A percentile compares a stretch with the other conserved stretches of the same genome.
These are phyloP conservation scores for Prunus davidiana DNA, from an alignment of 306 rosid genomes.

Conservation along the genomic window DNA sequence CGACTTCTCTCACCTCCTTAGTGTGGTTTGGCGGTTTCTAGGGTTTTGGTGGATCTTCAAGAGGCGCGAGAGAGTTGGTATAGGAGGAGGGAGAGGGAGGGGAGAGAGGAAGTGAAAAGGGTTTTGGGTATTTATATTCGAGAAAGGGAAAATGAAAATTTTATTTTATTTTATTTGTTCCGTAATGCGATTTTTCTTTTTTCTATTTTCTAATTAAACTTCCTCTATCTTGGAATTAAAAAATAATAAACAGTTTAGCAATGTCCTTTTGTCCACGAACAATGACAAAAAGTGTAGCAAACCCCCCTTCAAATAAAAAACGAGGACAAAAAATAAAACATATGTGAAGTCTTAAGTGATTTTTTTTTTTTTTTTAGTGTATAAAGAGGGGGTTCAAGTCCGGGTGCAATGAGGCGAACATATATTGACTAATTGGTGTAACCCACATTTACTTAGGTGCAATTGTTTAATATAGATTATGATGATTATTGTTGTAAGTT, in stretches of 20 bases:
- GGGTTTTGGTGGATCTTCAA: slow-evolving; percentile 52
- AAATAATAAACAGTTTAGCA: background rate
- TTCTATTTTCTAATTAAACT: background rate
- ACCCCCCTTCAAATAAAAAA: background rate
- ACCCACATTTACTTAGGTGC: no score
- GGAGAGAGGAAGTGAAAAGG: background rate
- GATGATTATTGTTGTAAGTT: no score
- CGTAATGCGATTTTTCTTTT: background rate
- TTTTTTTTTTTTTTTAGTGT: background rate
- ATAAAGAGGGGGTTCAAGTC: no score
- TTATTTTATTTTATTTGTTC: background rate
- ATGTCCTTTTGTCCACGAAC: background rate
- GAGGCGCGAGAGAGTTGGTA: slow-evolving; percentile 31
- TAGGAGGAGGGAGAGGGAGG: background rate
- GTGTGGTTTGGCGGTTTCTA: slow-evolving; percentile 22
- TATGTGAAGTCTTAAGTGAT: background rate
- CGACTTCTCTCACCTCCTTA: slow-evolving; percentile 40
- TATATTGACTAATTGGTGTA: no score
- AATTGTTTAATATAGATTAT: no score
- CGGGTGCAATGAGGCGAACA: no score
- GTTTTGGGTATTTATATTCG: slow-evolving; percentile 2
- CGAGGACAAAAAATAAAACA: background rate
- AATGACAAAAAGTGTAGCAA: background rate
- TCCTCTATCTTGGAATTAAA: background rate
- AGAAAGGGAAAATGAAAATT: background rate